These are phyloP conservation scores for Podila verticillata DNA, from an alignment of 192 early-diverging fungal species.

Conservation along the genomic window DNA sequence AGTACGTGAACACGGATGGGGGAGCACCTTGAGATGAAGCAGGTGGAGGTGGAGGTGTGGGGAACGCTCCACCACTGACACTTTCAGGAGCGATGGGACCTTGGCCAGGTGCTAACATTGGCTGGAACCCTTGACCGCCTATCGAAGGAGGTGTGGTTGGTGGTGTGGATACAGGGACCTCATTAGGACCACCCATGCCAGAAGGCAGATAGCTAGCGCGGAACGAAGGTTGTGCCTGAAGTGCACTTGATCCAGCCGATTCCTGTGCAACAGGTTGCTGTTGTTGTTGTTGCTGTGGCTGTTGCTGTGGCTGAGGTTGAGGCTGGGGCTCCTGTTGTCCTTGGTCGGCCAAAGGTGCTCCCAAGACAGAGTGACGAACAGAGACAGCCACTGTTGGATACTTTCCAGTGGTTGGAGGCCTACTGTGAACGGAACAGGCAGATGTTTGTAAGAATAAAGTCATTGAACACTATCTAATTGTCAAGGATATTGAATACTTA, in stretches of 20 bases:
- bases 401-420: slow-evolving; percentile 15
- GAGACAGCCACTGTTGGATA: slow-evolving; percentile 35
- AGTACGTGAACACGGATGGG: slow-evolving; percentile 24
- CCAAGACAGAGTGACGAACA: slow-evolving; percentile 26
- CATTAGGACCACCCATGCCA: neutral
- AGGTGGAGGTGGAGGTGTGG: slow-evolving; percentile 29
- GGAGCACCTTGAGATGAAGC: slow-evolving; percentile 1
- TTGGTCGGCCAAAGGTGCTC: slow-evolving; percentile 9
- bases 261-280: neutral
- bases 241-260: neutral
- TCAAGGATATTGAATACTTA: slow-evolving; percentile 3
- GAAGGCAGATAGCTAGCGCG: slow-evolving; percentile 37
- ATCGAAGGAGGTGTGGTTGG: neutral
- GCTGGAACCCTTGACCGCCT: slow-evolving; percentile 10
- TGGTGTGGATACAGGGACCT: neutral
- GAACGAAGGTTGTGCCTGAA: slow-evolving; percentile 35
- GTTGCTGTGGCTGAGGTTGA: neutral
- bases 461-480: neutral
- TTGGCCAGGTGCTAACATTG: slow-evolving; percentile 11
- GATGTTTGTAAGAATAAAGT: neutral
- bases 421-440: neutral
- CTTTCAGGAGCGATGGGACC: neutral
- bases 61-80: slow-evolving; percentile 10
- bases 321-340: neutral
- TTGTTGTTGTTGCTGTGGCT: slow-evolving; percentile 6